Percentiles rank a stretch among this genome's conserved stretches.
phyloP scores from a whole-genome alignment of 1,284 basidiomycete species.

The Malassezia furfur region DNA sequence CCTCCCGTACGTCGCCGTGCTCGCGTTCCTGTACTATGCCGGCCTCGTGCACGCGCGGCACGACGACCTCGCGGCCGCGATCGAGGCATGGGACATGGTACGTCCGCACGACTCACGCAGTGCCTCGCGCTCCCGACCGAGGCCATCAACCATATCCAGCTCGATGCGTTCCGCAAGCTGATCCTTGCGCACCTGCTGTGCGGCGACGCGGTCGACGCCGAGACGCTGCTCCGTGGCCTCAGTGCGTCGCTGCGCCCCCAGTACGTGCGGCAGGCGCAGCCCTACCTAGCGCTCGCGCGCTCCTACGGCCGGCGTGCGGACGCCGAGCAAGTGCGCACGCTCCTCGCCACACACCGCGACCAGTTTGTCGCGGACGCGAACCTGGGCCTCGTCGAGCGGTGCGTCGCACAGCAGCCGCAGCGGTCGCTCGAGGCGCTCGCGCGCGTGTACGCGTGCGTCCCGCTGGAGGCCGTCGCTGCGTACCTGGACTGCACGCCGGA shows the following conservation, averaged over 20 bases:
- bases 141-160: slow-evolving; percentile 61
- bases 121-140: slow-evolving; percentile 62
- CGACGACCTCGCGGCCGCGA: slow-evolving; percentile 21
- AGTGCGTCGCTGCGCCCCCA: neutral
- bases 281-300: slow-evolving; percentile 18
- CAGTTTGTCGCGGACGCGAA: slow-evolving; percentile 58
- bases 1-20: slow-evolving; percentile 18
- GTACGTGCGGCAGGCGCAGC: slow-evolving; percentile 7
- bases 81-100: slow-evolving; percentile 32
- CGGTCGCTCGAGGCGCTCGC: slow-evolving; percentile 68
- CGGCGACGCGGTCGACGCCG: slow-evolving; percentile 55
- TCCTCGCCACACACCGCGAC: slow-evolving; percentile 15
- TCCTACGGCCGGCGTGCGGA: slow-evolving; percentile 16
- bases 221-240: neutral
- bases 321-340: neutral
- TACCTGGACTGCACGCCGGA: neutral
- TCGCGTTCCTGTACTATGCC: slow-evolving; percentile 37
- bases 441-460: slow-evolving; percentile 65
- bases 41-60: slow-evolving; percentile 29
- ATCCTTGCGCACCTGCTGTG: slow-evolving; percentile 64
- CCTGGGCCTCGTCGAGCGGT: slow-evolving; percentile 59
- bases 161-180: slow-evolving; percentile 75
- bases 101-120: slow-evolving; percentile 21
- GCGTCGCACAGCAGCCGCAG: slow-evolving; percentile 59
- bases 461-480: slow-evolving; percentile 59